Base-by-base conservation (phyloP, 768 basidiomycete species). In the Hemileccinum rubropunctum region DNA sequence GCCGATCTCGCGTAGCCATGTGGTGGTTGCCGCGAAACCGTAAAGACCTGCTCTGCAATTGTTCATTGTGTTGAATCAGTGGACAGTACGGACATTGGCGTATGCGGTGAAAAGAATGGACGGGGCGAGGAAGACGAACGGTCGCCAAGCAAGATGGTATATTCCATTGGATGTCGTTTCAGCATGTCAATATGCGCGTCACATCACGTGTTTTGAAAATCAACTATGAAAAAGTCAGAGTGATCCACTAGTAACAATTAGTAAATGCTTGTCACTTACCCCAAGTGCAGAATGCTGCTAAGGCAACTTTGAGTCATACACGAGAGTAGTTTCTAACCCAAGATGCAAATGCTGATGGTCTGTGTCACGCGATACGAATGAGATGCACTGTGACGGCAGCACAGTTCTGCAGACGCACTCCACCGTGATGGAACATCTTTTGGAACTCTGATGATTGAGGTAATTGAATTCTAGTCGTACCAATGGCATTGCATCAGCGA, bases 1-100 rank as follows among this genome's bases (percentile, higher is more conserved):
- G 46, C 62, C 62, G 18, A 23, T 52, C 50, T 52, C 41, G 47
- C 48, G 53, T 20, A 64, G 49, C 62, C 62, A 60, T 50, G 53
- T 34, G 9, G 51, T 44, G 34, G 56, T 63, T 30, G 61, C 32
- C 18, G 45, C 47, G 44, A 58, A 63, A 34, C 56, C 58, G 51
- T 66, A 63, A 56, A 64, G 64, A 32, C 62, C 62, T 54, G 56
- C 57, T 51, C 57, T 65, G 54, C 45, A 56, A 47, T 47, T 60
- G 40, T 58, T 58, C 62, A 63, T 64, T 26, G 46, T 52, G 42
- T 7, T 36, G 35, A 48, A 44, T 42, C 12, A 47, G 47, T 33
- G 35, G 21, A 36, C 30, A 33, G 23, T 35, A 35, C 45, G 53
- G 14, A 36, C 51, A 56, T 45, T 35, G 8, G 47, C 48, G 42